Percentiles rank a stretch among this genome's conserved stretches.
Conservation (phyloP, 2,329 filamentous ascomycete genomes). For the Trichophyton mentagrophytes region DNA sequence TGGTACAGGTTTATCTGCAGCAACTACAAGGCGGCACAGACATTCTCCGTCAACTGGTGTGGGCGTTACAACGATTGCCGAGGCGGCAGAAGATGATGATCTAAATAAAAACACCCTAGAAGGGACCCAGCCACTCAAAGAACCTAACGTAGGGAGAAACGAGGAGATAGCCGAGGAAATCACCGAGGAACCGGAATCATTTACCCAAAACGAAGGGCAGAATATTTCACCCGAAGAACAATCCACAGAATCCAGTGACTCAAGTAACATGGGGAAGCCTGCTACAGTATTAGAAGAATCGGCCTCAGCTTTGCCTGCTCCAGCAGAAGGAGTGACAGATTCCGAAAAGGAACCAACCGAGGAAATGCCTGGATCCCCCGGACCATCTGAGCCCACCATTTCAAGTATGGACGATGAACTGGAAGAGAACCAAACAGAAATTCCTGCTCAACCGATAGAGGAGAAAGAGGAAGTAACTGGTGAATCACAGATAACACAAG, state of each 20-base stretch:
- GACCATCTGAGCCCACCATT: not conserved
- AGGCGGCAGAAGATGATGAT: conserved; percentile 38
- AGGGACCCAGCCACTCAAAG: not conserved
- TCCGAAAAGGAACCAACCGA: not conserved
- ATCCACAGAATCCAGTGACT: not conserved
- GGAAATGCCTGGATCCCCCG: not conserved
- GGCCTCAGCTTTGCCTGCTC: not conserved
- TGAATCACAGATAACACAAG: not conserved
- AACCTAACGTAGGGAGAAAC: not conserved
- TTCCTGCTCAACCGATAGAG: not conserved
- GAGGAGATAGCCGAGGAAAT: not conserved
- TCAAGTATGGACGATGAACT: not conserved
- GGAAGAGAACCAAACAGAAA: not conserved
- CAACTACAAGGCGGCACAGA: conserved; percentile 60
- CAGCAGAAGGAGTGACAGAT: not conserved
- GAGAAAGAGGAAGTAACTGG: not conserved
- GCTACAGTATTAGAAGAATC: not conserved
- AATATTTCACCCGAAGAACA: not conserved
- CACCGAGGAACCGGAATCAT: not conserved
- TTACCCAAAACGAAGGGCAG: not conserved
- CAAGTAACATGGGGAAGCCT: not conserved
- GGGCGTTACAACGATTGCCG: conserved; percentile 62
- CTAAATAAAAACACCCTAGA: not conserved
- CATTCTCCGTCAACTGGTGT: conserved; percentile 58
- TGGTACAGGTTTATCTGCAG: conserved; percentile 24